Evolutionary conservation across 805 yeast species (phyloP), one percentile per base, ranked within the genome.

Genomic region (Saccharomyces paradoxus): DNA sequence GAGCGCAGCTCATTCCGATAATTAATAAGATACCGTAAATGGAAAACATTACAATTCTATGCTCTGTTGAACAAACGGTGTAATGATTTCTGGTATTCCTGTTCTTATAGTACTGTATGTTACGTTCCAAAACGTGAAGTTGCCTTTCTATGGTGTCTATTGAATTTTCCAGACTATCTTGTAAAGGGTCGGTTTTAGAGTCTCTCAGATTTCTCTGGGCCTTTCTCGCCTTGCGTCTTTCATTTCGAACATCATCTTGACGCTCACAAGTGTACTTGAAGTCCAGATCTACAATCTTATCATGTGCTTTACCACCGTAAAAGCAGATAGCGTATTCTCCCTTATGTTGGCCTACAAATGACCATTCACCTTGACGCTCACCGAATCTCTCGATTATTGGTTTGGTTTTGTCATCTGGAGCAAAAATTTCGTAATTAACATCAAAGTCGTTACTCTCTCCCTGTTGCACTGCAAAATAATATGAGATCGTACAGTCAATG

Each of bases 261-360:
- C 53, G 44, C 58, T 76, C 50, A 51, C 69, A 64, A 21, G 51
- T 46, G 53, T 60, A 56, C 10, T 49, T 79, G 65, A 90, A 80
- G 66, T 90, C 96, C 63, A 90, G 85, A 71, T 88, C 96, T 61
- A 90, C 84, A 53, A 85, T 82, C 73, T 89, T 89, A 66, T 87
- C 91, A 67, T 82, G 82, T 3, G 91, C 85, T 4, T 89, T 81
- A 87, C 86, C 86, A 70, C 88, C 87, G 63, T 82, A 73, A 74
- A 90, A 89, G 73, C 97, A 90, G 69, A 90, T 85, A 70, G 85
- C 86, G 74, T 89, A 90, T 70, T 90, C 96, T 47, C 97, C 97
- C 21, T 71, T 67, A 51, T 68, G 66, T 46, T 79, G 81, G 24
- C 88, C 95, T 22, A 73, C 75, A 68, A 90, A 83, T 6, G 81